Evolutionary conservation across 208 protist species (phyloP).

Genomic region (Trypanosoma vivax): DNA sequence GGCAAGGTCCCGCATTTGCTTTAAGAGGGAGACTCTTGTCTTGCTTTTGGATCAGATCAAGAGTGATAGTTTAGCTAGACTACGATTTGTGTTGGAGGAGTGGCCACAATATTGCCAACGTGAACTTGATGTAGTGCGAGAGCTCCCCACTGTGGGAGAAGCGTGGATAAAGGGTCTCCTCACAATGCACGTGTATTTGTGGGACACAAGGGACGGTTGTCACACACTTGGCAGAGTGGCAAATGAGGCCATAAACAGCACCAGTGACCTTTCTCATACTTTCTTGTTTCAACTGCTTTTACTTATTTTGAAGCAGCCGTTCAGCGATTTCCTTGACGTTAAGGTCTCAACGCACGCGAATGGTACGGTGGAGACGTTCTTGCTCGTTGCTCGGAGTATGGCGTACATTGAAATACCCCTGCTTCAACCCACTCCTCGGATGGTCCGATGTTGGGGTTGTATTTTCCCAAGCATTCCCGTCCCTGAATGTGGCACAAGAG

Average conservation of each 20-base stretch:
- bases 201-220: neutral
- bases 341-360: neutral
- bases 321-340: slow-evolving; percentile 4
- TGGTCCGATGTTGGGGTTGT: neutral
- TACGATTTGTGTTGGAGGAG: slow-evolving; percentile 3
- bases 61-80: neutral
- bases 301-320: neutral
- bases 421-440: slow-evolving; percentile 3
- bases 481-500: neutral
- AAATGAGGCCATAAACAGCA: neutral
- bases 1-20: neutral
- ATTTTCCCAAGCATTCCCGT: neutral
- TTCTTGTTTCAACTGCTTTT: slow-evolving; percentile 5
- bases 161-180: slow-evolving; percentile 10
- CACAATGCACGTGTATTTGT: slow-evolving; percentile 2
- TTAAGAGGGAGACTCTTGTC: neutral
- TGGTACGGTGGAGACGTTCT: neutral
- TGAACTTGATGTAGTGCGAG: neutral
- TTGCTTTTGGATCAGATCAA: neutral
- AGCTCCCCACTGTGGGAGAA: slow-evolving; percentile 2
- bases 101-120: slow-evolving; percentile 8
- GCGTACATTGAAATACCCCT: neutral
- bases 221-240: neutral
- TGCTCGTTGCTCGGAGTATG: slow-evolving; percentile 6
- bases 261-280: neutral